These are phyloP conservation scores for Moesziomyces sp. DNA, from an alignment of 1,284 basidiomycete genomes.

Conservation along the genomic window DNA sequence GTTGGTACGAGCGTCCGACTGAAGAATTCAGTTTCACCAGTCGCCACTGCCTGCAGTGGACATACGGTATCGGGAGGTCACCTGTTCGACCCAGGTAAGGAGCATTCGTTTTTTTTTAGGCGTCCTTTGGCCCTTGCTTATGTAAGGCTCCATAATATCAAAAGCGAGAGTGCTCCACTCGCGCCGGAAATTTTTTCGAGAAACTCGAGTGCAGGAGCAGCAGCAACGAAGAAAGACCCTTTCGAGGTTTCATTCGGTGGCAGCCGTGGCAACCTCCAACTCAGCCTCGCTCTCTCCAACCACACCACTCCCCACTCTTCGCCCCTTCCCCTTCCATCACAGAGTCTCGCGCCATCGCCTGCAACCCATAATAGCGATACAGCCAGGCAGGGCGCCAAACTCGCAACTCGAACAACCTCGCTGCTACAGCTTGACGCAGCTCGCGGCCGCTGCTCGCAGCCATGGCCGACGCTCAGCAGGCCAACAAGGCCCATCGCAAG, in stretches of 20 bases:
- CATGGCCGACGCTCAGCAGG: conserved; percentile 59
- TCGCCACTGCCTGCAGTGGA: conserved; percentile 18
- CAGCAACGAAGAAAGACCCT: not conserved
- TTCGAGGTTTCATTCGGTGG: no score
- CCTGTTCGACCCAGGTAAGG: conserved; percentile 50
- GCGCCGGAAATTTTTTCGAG: conserved; percentile 29
- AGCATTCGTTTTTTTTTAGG: conserved; percentile 30
- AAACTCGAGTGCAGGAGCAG: conserved; percentile 11
- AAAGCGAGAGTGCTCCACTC: no score
- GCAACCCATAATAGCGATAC: no score
- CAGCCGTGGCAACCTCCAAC: no score
- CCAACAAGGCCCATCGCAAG: conserved; percentile 60
- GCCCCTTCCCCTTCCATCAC: no score
- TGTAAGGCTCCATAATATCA: conserved; percentile 7
- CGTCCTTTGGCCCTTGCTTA: no score
- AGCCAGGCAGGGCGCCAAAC: no score
- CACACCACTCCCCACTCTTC: no score
- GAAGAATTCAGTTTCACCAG: conserved; percentile 44
- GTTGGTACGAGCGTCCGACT: conserved; percentile 57
- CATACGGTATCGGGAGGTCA: conserved; percentile 34
- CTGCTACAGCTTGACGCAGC: no score
- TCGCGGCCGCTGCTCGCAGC: not conserved
- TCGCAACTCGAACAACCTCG: no score
- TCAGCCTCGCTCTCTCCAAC: no score
- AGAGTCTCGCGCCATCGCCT: no score